Percentiles rank a stretch among this genome's conserved stretches.
Conservation (phyloP, 768 basidiomycete genomes). For the Boletus eberwhitei region DNA sequence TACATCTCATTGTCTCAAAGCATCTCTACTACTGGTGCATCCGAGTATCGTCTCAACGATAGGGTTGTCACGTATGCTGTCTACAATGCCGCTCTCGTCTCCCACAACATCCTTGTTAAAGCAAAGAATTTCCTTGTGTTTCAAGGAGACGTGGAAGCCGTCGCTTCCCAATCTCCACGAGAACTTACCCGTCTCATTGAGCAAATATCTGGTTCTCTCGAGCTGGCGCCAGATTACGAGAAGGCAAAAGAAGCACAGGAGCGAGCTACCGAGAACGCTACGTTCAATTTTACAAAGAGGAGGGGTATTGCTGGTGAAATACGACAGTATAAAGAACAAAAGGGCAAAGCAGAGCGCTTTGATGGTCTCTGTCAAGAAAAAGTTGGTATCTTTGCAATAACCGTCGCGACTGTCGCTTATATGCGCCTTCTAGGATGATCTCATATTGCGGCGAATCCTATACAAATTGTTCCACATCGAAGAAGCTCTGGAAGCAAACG, state of each 20-base stretch:
- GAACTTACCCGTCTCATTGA: conserved; percentile 90
- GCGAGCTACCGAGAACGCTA: conserved; percentile 89
- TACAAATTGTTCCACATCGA: conserved; percentile 92
- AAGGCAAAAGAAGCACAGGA: conserved; percentile 84
- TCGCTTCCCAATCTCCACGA: conserved; percentile 90
- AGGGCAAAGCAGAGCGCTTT: conserved; percentile 87
- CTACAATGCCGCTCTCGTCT: conserved; percentile 84
- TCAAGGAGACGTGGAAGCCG: conserved; percentile 98
- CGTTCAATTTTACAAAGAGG: conserved; percentile 91
- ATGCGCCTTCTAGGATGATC: conserved; percentile 56
- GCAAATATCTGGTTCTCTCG: conserved; percentile 92
- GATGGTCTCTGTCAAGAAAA: conserved; percentile 71
- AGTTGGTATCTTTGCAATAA: conserved; percentile 40
- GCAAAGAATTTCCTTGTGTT: conserved; percentile 99
- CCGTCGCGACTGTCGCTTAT: background rate
- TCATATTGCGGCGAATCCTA: conserved; percentile 77
- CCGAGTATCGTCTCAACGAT: conserved; percentile 87
- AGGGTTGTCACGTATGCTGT: conserved; percentile 78
- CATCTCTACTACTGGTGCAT: conserved; percentile 81
- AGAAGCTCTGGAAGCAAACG: conserved; percentile 70
- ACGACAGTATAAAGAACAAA: conserved; percentile 96
- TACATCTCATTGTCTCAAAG: conserved; percentile 38
- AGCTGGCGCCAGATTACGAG: conserved; percentile 86
- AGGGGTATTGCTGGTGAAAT: conserved; percentile 93
- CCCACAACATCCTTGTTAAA: conserved; percentile 95